phyloP scores from a whole-genome alignment of 1,284 basidiomycete species.

The Cutaneotrichosporon cavernicola region DNA sequence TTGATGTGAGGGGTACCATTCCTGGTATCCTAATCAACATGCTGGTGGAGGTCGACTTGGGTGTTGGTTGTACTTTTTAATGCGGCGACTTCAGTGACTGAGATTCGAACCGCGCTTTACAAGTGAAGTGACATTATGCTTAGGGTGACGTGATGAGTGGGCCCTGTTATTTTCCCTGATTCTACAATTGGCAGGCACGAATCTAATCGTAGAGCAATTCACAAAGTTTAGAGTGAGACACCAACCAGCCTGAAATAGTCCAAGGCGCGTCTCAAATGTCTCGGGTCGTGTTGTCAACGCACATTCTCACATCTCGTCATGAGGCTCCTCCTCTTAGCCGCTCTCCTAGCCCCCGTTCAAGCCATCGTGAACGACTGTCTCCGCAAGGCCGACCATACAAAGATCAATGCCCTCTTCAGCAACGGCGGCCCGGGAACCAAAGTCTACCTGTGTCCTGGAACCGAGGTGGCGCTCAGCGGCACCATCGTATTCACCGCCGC shows the following conservation, averaged over 20 bases:
- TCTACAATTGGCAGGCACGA: neutral
- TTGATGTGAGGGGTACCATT: neutral
- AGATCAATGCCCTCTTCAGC: slow-evolving; percentile 48
- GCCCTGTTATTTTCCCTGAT: neutral
- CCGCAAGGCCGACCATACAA: slow-evolving; percentile 42
- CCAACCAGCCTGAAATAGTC: too few relatives aligned
- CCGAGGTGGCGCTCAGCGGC: slow-evolving; percentile 49
- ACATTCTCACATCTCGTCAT: neutral
- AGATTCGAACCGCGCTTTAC: too few relatives aligned
- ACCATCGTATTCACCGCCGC: slow-evolving; percentile 55
- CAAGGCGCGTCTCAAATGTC: too few relatives aligned
- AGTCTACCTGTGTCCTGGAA: slow-evolving; percentile 55
- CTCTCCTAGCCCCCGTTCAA: neutral
- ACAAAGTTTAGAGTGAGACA: too few relatives aligned
- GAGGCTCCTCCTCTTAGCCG: neutral
- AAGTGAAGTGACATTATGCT: too few relatives aligned
- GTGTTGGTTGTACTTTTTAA: too few relatives aligned
- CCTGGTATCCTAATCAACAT: neutral
- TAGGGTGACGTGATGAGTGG: neutral
- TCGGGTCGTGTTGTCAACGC: too few relatives aligned
- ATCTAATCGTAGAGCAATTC: too few relatives aligned
- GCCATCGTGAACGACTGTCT: slow-evolving; percentile 28
- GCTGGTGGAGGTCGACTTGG: neutral
- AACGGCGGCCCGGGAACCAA: slow-evolving; percentile 52
- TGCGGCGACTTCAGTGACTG: too few relatives aligned